Evolutionary conservation across 177 flowering plant genomes (phyloP).

Genomic region (Tripterygium wilfordii): DNA sequence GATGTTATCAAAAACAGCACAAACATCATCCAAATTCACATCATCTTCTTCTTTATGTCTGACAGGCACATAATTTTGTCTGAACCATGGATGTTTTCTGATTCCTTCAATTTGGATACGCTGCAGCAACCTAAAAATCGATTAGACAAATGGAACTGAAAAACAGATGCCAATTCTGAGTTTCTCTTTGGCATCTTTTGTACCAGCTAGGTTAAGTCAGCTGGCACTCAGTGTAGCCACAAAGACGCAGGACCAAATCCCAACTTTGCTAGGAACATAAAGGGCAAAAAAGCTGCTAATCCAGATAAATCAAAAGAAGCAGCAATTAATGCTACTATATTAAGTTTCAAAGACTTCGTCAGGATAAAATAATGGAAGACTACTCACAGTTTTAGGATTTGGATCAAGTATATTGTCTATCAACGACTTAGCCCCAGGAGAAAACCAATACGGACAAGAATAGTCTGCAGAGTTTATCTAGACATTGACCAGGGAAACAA

Average conservation of each 20-base stretch:
- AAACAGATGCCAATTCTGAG: no score
- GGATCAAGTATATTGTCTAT: constrained; percentile 67
- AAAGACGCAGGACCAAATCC: no score
- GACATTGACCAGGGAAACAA: constrained; percentile 9
- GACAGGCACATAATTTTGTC: constrained; percentile 48
- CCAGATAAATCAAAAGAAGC: no score
- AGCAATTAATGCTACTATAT: no score
- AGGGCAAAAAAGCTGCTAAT: no score
- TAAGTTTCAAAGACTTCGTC: no score
- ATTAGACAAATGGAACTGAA: background rate
- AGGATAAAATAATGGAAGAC: constrained; percentile 1
- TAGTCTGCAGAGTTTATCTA: constrained; percentile 72
- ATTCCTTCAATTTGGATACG: constrained; percentile 76
- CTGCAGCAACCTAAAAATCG: constrained; percentile 43
- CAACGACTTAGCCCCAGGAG: constrained; percentile 48
- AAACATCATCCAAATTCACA: constrained; percentile 87
- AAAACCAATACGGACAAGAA: constrained; percentile 69
- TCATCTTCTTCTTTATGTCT: constrained; percentile 58
- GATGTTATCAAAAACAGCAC: constrained; percentile 88
- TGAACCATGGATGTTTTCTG: constrained; percentile 72
- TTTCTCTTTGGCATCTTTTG: no score
- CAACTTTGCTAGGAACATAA: no score
- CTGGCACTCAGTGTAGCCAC: no score
- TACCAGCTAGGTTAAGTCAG: no score
- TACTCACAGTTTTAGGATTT: constrained; percentile 64